Percentiles rank a stretch among this genome's conserved stretches.
phyloP scores from a whole-genome alignment of 2,329 filamentous ascomycete genomes.

The Epichloe sibirici region DNA sequence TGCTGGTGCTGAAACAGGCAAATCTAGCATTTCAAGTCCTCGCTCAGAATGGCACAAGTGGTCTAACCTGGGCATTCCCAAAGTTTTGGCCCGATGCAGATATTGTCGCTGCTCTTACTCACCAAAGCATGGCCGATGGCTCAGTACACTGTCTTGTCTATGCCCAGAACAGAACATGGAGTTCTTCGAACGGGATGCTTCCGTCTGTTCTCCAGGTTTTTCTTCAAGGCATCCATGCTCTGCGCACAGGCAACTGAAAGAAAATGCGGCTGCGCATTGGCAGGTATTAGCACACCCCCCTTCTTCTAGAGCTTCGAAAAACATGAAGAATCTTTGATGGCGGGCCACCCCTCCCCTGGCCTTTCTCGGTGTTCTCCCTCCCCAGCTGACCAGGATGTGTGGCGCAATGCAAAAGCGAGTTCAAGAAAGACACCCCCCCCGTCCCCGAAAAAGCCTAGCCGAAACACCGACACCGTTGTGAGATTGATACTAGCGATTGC shows the following conservation, averaged over 20 bases:
- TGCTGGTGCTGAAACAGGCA: not conserved
- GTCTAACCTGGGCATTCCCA: too few relatives aligned
- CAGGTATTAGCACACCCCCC: not conserved
- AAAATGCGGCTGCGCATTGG: not conserved
- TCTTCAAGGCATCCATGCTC: not conserved
- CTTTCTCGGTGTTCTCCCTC: not conserved
- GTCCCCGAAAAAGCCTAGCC: not conserved
- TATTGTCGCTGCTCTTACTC: not conserved
- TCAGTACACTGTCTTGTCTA: not conserved
- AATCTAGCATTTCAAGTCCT: not conserved
- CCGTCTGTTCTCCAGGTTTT: not conserved
- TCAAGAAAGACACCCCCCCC: not conserved
- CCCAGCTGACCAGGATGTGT: constrained; percentile 5
- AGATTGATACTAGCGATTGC: constrained; percentile 6
- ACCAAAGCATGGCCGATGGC: not conserved
- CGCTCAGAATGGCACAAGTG: not conserved
- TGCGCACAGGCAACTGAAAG: not conserved
- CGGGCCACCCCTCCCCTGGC: not conserved
- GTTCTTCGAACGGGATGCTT: not conserved
- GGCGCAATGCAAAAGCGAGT: not conserved
- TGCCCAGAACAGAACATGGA: not conserved
- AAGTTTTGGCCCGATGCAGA: too few relatives aligned
- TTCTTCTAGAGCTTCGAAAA: constrained; percentile 3
- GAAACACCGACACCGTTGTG: constrained; percentile 9
- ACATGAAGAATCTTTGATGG: not conserved